These are phyloP conservation scores for Aphanomyces euteiches DNA, from an alignment of 352 stramenopile species.

Conservation along the genomic window DNA sequence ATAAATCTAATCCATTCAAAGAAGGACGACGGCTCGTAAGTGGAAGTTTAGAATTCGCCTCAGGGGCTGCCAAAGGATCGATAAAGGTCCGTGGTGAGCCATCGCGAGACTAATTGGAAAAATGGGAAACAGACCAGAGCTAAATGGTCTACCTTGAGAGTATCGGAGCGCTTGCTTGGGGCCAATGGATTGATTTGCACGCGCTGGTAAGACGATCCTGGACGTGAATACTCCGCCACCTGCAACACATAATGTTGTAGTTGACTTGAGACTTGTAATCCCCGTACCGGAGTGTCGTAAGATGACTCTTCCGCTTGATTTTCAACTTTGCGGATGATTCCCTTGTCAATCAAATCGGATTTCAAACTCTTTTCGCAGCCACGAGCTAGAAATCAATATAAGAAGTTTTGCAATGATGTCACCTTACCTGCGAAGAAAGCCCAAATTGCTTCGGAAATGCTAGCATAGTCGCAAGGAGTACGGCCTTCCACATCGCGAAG, in stretches of 20 bases:
- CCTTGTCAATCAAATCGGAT: conserved; percentile 52
- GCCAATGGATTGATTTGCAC: conserved; percentile 56
- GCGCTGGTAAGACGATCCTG: conserved; percentile 64
- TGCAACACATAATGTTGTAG: conserved; percentile 31
- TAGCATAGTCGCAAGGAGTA: conserved; percentile 59
- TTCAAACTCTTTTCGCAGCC: conserved; percentile 52
- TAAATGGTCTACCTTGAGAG: conserved; percentile 41
- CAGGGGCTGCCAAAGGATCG: conserved; percentile 44
- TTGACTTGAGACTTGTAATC: background rate
- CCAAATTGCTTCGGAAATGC: conserved; percentile 71
- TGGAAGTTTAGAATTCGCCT: conserved; percentile 33
- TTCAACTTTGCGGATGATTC: conserved; percentile 61
- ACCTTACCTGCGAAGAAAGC: conserved; percentile 54
- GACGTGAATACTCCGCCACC: conserved; percentile 72
- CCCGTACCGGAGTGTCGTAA: conserved; percentile 7
- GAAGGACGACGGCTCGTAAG: conserved; percentile 62
- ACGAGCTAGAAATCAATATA: conserved; percentile 33
- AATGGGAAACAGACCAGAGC: background rate
- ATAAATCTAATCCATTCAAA: conserved; percentile 47
- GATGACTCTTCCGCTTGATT: conserved; percentile 48
- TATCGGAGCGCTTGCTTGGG: conserved; percentile 39
- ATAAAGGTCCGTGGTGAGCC: conserved; percentile 47
- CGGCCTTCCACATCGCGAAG: conserved; percentile 44
- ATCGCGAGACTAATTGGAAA: conserved; percentile 43
- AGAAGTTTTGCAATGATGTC: background rate